phyloP scores from a whole-genome alignment of 1,139 yeast genomes.

The Suhomyces wounanorum region DNA sequence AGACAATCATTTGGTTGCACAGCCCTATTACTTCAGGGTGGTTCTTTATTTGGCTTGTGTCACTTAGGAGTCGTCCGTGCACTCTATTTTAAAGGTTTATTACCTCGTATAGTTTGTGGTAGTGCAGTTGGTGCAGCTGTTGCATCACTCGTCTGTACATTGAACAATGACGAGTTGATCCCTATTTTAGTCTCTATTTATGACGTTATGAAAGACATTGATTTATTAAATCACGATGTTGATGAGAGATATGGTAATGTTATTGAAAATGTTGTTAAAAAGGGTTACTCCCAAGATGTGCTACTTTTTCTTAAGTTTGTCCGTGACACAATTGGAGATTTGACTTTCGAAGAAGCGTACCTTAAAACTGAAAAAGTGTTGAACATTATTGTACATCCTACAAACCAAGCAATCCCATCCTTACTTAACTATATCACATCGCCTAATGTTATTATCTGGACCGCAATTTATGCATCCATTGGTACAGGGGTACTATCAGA shows the following conservation, averaged over 20 bases:
- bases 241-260: conserved; percentile 67
- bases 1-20: conserved; percentile 89
- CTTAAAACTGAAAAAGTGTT: conserved; percentile 79
- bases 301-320: conserved; percentile 78
- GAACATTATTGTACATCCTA: conserved; percentile 88
- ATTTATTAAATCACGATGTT: conserved; percentile 53
- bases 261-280: conserved; percentile 63
- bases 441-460: conserved; percentile 89
- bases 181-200: conserved; percentile 49
- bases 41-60: conserved; percentile 88
- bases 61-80: conserved; percentile 92
- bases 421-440: conserved; percentile 88
- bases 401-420: conserved; percentile 70
- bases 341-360: conserved; percentile 93
- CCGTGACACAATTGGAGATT: conserved; percentile 71
- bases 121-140: conserved; percentile 94
- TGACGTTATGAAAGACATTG: conserved; percentile 54
- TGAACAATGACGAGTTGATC: conserved; percentile 57
- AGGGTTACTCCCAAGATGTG: conserved; percentile 86
- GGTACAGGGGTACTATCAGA: conserved; percentile 68
- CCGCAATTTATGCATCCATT: conserved; percentile 75
- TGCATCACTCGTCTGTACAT: conserved; percentile 79
- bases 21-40: conserved; percentile 89
- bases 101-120: conserved; percentile 89
- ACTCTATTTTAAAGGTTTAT: conserved; percentile 64